Conservation (phyloP, 2,329 filamentous ascomycete genomes). For the Aspergillus brasiliensis region DNA sequence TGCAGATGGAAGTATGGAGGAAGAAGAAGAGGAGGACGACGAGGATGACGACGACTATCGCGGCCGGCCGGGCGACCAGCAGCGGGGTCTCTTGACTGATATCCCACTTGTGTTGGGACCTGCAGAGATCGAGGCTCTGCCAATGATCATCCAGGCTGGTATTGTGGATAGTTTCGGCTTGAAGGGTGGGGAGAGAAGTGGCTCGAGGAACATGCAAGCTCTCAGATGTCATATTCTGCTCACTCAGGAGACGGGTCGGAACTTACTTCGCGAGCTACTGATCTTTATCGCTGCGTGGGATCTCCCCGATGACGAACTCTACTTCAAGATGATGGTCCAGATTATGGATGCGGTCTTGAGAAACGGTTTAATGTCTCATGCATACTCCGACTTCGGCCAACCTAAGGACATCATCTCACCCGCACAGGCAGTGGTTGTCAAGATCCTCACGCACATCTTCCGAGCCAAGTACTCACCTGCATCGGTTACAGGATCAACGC, state of each 20-base stretch:
- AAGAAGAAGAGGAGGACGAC: slow-evolving; percentile 58
- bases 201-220: slow-evolving; percentile 77
- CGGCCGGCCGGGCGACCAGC: slow-evolving; percentile 53
- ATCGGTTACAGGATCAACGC: slow-evolving; percentile 45
- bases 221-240: slow-evolving; percentile 87
- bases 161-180: slow-evolving; percentile 79
- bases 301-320: slow-evolving; percentile 86
- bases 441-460: slow-evolving; percentile 88
- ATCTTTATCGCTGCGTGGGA: slow-evolving; percentile 99
- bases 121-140: slow-evolving; percentile 91
- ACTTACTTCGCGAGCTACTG: slow-evolving; percentile 82
- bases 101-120: slow-evolving; percentile 93
- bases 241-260: slow-evolving; percentile 86
- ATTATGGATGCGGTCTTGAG: slow-evolving; percentile 92
- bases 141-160: slow-evolving; percentile 96
- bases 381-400: slow-evolving; percentile 87
- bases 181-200: slow-evolving; percentile 63
- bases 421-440: slow-evolving; percentile 88
- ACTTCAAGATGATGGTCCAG: slow-evolving; percentile 95
- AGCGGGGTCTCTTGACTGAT: slow-evolving; percentile 83
- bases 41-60: slow-evolving; percentile 56
- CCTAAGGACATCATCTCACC: slow-evolving; percentile 96
- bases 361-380: slow-evolving; percentile 85
- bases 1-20: slow-evolving; percentile 49
- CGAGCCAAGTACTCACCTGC: slow-evolving; percentile 61